Evolutionary conservation across 805 yeast species (phyloP), one percentile per base, ranked within the genome.

Genomic region (Ogataea dorogensis): DNA sequence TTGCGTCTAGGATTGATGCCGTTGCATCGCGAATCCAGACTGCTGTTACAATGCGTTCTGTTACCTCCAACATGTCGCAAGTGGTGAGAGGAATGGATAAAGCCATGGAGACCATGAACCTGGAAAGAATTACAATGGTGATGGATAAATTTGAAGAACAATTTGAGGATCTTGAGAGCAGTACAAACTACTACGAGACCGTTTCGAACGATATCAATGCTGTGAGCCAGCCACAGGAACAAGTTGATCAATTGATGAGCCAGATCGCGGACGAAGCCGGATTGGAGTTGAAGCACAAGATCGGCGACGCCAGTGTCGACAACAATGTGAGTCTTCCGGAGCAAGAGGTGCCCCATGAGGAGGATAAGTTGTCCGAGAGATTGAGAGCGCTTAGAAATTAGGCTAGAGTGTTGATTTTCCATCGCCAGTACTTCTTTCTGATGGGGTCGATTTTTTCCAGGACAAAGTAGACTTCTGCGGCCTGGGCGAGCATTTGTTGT

Each of bases 201-300:
- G 91, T 95, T 37, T 88, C 97, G 8, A 81, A 81, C 42, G 85
- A 81, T 39, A 86, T 93, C 36, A 87, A 86, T 52, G 96, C 96
- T 0, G 73, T 85, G 35, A 74, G 84, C 23, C 89, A 95, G 4
- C 98, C 97, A 5, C 96, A 87, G 58, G 98, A 91, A 40, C 93
- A 89, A 46, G 98, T 91, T 22, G 97, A 93, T 56, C 75, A 82
- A 42, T 68, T 91, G 55, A 75, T 91, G 85, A 87, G 73, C 54
- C 87, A 86, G 59, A 89, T 93, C 11, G 98, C 98, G 0, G 98
- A 91, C 58, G 98, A 91, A 58, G 97, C 96, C 0, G 99, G 98
- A 2, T 68, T 93, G 27, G 98, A 93, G 58, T 70, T 89, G 68
- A 81, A 81, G 51, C 97, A 89, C 51, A 82, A 86, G 33, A 76